Evolutionary conservation across 345 rosid species (phyloP).

Genomic region (Lenwebbia sp.): DNA sequence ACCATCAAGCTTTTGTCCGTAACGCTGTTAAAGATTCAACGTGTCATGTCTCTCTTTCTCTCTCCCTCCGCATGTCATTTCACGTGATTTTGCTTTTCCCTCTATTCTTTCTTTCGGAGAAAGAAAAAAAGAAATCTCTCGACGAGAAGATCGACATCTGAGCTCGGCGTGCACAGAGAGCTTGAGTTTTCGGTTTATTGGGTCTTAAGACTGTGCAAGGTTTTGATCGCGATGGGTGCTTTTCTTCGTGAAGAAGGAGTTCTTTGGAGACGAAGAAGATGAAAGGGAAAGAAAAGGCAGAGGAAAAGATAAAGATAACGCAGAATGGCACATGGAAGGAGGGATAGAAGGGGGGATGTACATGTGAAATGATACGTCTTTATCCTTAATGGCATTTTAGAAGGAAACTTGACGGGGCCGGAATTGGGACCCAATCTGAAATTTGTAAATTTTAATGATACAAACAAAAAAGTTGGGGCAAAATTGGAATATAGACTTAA

Average conservation of each 20-base stretch:
- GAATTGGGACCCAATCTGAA: neutral
- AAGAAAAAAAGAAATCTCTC: neutral
- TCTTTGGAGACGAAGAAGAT: neutral
- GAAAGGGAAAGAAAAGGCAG: neutral
- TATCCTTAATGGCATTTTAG: neutral
- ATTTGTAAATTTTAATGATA: neutral
- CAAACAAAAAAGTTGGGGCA: neutral
- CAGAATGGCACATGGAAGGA: neutral
- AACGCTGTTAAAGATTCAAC: accelerated
- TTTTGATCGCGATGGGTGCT: neutral
- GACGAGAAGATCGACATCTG: neutral
- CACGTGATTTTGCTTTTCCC: neutral
- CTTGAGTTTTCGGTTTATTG: neutral
- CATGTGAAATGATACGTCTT: neutral
- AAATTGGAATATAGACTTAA: neutral
- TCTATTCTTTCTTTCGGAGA: neutral
- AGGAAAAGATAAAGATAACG: neutral
- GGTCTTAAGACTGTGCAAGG: neutral
- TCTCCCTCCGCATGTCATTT: neutral
- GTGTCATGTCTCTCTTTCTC: neutral
- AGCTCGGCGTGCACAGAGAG: neutral
- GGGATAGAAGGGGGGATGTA: neutral
- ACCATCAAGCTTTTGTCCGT: neutral
- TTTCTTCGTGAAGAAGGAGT: neutral
- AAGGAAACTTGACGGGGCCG: neutral